Evolutionary conservation across 148 eudicot genomes (phyloP).

Genomic region (Selenicereus undatus): DNA sequence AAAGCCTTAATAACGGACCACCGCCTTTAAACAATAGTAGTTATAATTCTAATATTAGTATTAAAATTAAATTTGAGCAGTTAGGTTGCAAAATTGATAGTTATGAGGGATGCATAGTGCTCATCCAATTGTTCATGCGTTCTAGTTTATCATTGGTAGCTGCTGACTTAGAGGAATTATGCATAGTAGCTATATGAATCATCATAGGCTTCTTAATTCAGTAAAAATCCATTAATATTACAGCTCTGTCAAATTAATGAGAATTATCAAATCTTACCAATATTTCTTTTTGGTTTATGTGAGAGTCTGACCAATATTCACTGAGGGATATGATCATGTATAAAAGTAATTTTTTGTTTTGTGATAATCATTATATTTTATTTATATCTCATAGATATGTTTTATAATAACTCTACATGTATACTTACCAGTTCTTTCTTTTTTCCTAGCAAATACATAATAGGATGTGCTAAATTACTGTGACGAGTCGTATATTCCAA

Average conservation of each 20-base stretch:
- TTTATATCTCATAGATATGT: too few relatives aligned
- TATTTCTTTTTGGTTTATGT: background rate
- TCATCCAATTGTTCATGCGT: background rate
- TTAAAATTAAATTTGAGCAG: background rate
- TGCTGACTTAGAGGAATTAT: background rate
- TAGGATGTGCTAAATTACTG: too few relatives aligned
- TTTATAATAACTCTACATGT: too few relatives aligned
- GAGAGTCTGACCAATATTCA: background rate
- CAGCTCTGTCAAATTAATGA: background rate
- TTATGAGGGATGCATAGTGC: background rate
- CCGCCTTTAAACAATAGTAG: background rate
- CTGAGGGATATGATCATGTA: too few relatives aligned
- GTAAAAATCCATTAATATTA: background rate
- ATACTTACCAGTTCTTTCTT: too few relatives aligned
- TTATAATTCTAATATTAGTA: too few relatives aligned
- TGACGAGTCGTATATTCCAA: too few relatives aligned
- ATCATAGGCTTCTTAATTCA: background rate
- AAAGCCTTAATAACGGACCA: conserved; percentile 1
- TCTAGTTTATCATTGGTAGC: too few relatives aligned
- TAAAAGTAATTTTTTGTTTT: too few relatives aligned
- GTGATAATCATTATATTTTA: too few relatives aligned
- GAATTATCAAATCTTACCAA: background rate
- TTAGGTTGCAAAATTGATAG: background rate
- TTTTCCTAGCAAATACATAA: too few relatives aligned
- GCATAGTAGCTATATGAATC: too few relatives aligned